Percentiles rank a stretch among this genome's conserved stretches.
phyloP scores from a whole-genome alignment of 2,329 filamentous ascomycete species.

The Basipetospora sp. region DNA sequence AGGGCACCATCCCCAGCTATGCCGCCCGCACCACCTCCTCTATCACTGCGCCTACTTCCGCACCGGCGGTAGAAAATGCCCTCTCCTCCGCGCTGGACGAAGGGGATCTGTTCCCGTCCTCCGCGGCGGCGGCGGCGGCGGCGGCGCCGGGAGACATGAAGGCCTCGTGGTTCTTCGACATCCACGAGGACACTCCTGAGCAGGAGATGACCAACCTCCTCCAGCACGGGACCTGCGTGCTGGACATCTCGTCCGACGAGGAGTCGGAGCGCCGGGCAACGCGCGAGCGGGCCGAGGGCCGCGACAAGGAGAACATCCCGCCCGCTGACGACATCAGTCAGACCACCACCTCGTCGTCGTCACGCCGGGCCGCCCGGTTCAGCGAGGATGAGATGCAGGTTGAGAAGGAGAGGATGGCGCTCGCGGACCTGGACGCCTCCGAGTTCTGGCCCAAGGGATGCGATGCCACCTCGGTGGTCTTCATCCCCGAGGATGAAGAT shows the following conservation, averaged over 20 bases:
- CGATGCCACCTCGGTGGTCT: conserved; percentile 45
- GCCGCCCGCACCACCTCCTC: conserved; percentile 25
- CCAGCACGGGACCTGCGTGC: conserved; percentile 71
- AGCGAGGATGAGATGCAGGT: conserved; percentile 40
- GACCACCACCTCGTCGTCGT: conserved; percentile 26
- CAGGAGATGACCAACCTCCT: conserved; percentile 86
- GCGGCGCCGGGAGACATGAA: conserved; percentile 37
- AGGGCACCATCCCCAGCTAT: conserved; percentile 56
- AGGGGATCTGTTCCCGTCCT: conserved; percentile 7
- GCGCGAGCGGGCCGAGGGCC: conserved; percentile 40
- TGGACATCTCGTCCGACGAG: conserved; percentile 85
- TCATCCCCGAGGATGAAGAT: conserved; percentile 48
- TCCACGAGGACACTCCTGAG: conserved; percentile 81
- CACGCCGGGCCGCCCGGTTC: conserved; percentile 15
- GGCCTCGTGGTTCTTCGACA: conserved; percentile 77
- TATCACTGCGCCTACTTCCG: conserved; percentile 10
- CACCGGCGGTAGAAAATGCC: conserved; percentile 13
- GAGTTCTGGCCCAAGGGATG: conserved; percentile 56
- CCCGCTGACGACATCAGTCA: conserved; percentile 52
- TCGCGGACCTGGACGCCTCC: conserved; percentile 51
- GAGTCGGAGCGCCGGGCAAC: conserved; percentile 44
- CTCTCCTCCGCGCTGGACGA: conserved; percentile 11
- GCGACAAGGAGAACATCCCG: conserved; percentile 87
- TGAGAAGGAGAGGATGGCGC: conserved; percentile 48
- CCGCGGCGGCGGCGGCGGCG: conserved; percentile 14